phyloP scores from a whole-genome alignment of 164 flowering plant genomes.

The Amborella trichopoda region DNA sequence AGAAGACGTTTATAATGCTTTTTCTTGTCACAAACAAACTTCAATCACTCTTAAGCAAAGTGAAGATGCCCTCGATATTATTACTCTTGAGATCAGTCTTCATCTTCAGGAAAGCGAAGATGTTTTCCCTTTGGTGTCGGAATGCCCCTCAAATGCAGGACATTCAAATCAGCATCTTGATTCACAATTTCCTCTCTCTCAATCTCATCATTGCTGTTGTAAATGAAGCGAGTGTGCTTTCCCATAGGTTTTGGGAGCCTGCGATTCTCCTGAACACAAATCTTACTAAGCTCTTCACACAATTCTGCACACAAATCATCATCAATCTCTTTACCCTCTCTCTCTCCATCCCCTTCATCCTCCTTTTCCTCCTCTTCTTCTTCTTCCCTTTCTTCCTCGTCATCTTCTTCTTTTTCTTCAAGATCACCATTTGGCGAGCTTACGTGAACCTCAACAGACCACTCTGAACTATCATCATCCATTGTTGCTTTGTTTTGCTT shows the following conservation, averaged over 20 bases:
- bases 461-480: slow-evolving; percentile 48
- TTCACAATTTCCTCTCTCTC: slow-evolving; percentile 8
- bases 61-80: too few relatives aligned
- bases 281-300: slow-evolving; percentile 8
- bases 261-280: slow-evolving; percentile 7
- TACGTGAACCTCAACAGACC: slow-evolving; percentile 75
- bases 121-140: slow-evolving; percentile 14
- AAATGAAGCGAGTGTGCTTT: slow-evolving; percentile 12
- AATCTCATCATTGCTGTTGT: slow-evolving; percentile 13
- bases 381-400: slow-evolving; percentile 21
- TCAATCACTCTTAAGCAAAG: too few relatives aligned
- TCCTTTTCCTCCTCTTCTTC: slow-evolving; percentile 2
- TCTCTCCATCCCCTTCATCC: slow-evolving; percentile 18
- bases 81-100: too few relatives aligned
- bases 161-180: slow-evolving; percentile 2
- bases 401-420: slow-evolving; percentile 15
- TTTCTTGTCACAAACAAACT: too few relatives aligned
- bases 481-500: slow-evolving; percentile 17
- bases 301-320: slow-evolving; percentile 1
- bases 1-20: too few relatives aligned
- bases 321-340: slow-evolving; percentile 10
- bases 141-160: slow-evolving; percentile 9
- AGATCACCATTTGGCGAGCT: slow-evolving; percentile 13
- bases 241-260: slow-evolving; percentile 4
- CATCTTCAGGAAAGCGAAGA: slow-evolving; percentile 13